phyloP scores from a whole-genome alignment of 139 green algal genomes.

The Closterium sp. region DNA sequence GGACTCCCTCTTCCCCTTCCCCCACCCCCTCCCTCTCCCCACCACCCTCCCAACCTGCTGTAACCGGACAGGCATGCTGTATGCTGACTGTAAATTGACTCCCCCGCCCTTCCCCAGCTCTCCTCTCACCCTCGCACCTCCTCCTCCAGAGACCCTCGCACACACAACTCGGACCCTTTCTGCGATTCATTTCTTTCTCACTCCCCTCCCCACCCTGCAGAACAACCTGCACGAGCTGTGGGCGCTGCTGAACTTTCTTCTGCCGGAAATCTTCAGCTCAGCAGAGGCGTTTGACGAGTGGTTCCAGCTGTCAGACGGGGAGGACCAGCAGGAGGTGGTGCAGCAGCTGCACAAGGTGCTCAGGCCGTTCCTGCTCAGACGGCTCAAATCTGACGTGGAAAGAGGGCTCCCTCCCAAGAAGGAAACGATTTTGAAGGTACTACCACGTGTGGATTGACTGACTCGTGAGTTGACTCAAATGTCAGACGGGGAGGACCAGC shows the following conservation, averaged over 20 bases:
- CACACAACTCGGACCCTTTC: too few relatives aligned
- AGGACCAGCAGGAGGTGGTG: constrained; percentile 46
- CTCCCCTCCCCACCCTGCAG: constrained; percentile 49
- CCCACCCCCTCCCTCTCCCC: too few relatives aligned
- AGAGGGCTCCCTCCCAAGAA: constrained; percentile 96
- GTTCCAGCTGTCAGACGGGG: constrained; percentile 67
- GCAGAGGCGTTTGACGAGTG: constrained; percentile 97
- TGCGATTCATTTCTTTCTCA: too few relatives aligned
- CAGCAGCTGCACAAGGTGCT: constrained; percentile 68
- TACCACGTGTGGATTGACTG: neutral
- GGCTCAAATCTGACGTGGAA: constrained; percentile 96
- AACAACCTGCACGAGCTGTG: constrained; percentile 98
- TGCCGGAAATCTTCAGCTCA: constrained; percentile 91
- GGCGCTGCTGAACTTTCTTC: constrained; percentile 98
- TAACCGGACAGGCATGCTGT: too few relatives aligned
- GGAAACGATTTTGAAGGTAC: constrained; percentile 95
- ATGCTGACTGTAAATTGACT: too few relatives aligned
- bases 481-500: constrained; percentile 8
- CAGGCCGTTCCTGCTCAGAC: constrained; percentile 95
- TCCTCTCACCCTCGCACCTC: too few relatives aligned
- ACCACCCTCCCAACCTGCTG: too few relatives aligned
- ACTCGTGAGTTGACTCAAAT: too few relatives aligned
- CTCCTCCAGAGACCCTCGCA: too few relatives aligned
- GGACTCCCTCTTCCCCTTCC: too few relatives aligned
- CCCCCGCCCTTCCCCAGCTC: too few relatives aligned